Evolutionary conservation across 345 rosid genomes (phyloP).

Genomic region (Ailanthus altissimus): DNA sequence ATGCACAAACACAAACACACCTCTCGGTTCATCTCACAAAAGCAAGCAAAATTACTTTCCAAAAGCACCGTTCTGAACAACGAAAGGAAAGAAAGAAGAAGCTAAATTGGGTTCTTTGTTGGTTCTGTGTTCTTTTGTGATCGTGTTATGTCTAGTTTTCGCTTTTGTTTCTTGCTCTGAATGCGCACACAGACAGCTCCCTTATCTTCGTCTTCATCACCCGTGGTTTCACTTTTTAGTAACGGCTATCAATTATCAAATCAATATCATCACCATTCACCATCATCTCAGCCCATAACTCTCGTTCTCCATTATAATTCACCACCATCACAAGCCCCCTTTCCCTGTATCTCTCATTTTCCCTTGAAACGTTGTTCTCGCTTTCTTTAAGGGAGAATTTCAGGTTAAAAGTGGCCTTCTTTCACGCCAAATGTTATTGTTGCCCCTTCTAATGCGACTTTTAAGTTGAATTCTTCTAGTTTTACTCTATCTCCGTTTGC

Average conservation of each 20-base stretch:
- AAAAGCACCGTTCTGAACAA: background rate
- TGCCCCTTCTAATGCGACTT: background rate
- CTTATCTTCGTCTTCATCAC: conserved; percentile 25
- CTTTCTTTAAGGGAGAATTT: background rate
- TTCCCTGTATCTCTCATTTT: background rate
- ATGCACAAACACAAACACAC: too few species aligned
- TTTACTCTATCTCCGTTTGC: background rate
- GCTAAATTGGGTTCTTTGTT: background rate
- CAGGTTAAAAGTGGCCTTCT: background rate
- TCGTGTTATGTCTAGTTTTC: background rate
- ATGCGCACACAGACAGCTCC: background rate
- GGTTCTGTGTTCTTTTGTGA: background rate
- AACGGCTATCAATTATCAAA: conserved; percentile 22
- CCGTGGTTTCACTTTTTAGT: conserved; percentile 16
- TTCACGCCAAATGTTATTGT: background rate
- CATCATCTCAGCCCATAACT: conserved; percentile 2
- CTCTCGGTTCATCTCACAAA: too few species aligned
- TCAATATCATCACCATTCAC: too few species aligned
- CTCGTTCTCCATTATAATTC: background rate
- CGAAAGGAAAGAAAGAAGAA: background rate
- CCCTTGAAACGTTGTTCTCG: background rate
- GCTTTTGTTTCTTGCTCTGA: conserved; percentile 13
- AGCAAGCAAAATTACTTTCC: too few species aligned
- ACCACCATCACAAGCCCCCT: background rate
- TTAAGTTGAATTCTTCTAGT: background rate